These are phyloP conservation scores for Malassezia brasiliensis DNA, from an alignment of 1,284 basidiomycete genomes.

Conservation along the genomic window DNA sequence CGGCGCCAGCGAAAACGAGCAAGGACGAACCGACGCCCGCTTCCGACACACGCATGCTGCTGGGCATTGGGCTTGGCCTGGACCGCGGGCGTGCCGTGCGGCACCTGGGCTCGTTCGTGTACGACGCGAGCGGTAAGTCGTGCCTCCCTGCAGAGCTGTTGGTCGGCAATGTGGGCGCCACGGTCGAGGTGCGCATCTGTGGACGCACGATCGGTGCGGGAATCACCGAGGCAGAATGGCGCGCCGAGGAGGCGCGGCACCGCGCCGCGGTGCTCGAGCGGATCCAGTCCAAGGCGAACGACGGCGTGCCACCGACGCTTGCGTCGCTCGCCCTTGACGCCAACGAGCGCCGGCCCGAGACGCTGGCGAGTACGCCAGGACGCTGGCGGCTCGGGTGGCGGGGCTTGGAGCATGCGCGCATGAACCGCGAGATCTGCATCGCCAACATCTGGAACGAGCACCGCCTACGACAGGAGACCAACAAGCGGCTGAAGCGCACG, in stretches of 20 bases:
- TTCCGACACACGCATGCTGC: background rate
- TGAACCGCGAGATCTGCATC: slow-evolving; percentile 29
- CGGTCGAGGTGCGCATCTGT: slow-evolving; percentile 41
- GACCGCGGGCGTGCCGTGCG: slow-evolving; percentile 37
- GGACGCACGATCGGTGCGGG: slow-evolving; percentile 21
- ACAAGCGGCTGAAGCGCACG: slow-evolving; percentile 8
- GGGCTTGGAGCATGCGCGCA: slow-evolving; percentile 36
- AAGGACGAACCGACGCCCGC: background rate
- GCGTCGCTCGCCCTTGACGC: slow-evolving; percentile 13
- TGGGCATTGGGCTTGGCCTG: slow-evolving; percentile 24
- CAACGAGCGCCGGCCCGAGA: slow-evolving; percentile 12
- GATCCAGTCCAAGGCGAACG: slow-evolving; percentile 1
- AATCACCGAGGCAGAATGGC: slow-evolving; percentile 14
- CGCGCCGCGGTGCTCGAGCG: slow-evolving; percentile 6
- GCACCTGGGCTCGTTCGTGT: slow-evolving; percentile 40
- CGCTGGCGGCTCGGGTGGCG: slow-evolving; percentile 42
- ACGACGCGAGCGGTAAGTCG: slow-evolving; percentile 28
- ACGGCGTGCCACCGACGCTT: slow-evolving; percentile 2
- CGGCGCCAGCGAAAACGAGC: background rate
- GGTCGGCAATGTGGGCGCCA: slow-evolving; percentile 39
- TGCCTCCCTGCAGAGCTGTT: slow-evolving; percentile 42
- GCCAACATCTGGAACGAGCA: slow-evolving; percentile 19
- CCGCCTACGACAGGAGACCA: background rate
- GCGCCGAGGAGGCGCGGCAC: background rate
- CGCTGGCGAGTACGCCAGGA: slow-evolving; percentile 14